Percentiles rank a stretch among this genome's conserved stretches.
Conservation (phyloP, 2,329 filamentous ascomycete species). For the Xylariaceae sp. region DNA sequence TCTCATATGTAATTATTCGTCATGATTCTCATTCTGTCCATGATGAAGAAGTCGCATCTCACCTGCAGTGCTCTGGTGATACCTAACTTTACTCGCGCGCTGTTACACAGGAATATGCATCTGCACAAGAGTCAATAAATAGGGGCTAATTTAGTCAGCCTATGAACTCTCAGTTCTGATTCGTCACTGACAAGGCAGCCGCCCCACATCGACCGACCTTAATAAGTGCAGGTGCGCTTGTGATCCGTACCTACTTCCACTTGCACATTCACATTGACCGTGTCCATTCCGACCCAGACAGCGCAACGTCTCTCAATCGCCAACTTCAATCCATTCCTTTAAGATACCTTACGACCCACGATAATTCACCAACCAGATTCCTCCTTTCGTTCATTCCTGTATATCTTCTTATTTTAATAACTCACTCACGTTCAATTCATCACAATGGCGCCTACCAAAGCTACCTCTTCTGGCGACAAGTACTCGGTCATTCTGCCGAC, state of each 20-base stretch:
- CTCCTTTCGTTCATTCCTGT: conserved; percentile 6
- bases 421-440: conserved; percentile 1
- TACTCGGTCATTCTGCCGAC: conserved; percentile 97
- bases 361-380: conserved; percentile 1
- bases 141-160: conserved; percentile 1
- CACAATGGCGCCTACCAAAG: conserved; percentile 45
- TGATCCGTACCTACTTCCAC: too few relatives aligned
- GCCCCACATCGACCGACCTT: neutral
- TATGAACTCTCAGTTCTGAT: neutral
- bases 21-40: too few relatives aligned
- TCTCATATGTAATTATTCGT: too few relatives aligned
- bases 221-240: neutral
- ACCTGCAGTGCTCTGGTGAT: too few relatives aligned
- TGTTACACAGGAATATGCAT: neutral
- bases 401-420: conserved; percentile 1
- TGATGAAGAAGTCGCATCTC: too few relatives aligned
- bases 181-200: neutral
- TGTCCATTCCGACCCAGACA: conserved; percentile 22
- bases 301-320: conserved; percentile 16
- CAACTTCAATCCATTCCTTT: conserved; percentile 31
- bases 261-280: conserved; percentile 9
- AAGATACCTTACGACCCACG: conserved; percentile 1
- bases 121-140: neutral
- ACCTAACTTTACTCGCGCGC: too few relatives aligned
- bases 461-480: conserved; percentile 54